Conservation (phyloP, 352 stramenopile genomes). For the Phytophthora aleatoria region DNA sequence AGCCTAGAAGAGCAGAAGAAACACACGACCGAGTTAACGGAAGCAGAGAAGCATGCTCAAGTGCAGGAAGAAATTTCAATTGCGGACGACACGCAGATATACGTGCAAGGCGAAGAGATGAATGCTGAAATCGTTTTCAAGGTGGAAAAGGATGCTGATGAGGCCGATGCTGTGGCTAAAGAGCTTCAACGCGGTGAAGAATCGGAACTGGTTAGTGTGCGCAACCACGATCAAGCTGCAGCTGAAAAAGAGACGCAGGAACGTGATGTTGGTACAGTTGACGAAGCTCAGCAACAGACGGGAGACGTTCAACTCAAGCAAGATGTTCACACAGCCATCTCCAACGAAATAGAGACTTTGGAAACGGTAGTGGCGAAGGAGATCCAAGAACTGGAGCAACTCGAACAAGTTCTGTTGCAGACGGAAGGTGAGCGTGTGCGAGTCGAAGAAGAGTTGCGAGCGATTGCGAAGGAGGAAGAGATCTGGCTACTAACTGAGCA, state of each 20-base stretch:
- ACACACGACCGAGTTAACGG: neutral
- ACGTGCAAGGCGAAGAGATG: slow-evolving; percentile 1
- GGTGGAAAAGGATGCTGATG: slow-evolving; percentile 1
- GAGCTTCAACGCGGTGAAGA: neutral
- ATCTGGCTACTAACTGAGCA: slow-evolving; percentile 22
- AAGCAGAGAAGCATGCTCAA: slow-evolving; percentile 10
- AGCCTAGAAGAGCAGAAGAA: neutral
- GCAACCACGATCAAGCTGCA: slow-evolving; percentile 6
- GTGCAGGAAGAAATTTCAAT: neutral
- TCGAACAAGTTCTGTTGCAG: slow-evolving; percentile 25
- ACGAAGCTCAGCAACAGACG: slow-evolving; percentile 1
- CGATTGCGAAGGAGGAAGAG: slow-evolving; percentile 38
- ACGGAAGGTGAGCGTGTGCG: slow-evolving; percentile 27
- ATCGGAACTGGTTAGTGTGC: neutral
- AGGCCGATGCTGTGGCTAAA: slow-evolving; percentile 5
- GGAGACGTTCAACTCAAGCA: neutral
- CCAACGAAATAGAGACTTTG: slow-evolving; percentile 6
- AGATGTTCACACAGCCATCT: slow-evolving; percentile 2
- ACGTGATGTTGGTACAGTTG: neutral
- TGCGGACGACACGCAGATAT: slow-evolving; percentile 1
- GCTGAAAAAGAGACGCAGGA: slow-evolving; percentile 2
- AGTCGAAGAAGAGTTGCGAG: slow-evolving; percentile 36
- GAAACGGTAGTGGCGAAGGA: slow-evolving; percentile 25
- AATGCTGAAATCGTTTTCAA: slow-evolving; percentile 9
- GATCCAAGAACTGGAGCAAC: slow-evolving; percentile 24